These are phyloP conservation scores for Alternaria solani DNA, from an alignment of 2,329 filamentous ascomycete species.

Conservation along the genomic window DNA sequence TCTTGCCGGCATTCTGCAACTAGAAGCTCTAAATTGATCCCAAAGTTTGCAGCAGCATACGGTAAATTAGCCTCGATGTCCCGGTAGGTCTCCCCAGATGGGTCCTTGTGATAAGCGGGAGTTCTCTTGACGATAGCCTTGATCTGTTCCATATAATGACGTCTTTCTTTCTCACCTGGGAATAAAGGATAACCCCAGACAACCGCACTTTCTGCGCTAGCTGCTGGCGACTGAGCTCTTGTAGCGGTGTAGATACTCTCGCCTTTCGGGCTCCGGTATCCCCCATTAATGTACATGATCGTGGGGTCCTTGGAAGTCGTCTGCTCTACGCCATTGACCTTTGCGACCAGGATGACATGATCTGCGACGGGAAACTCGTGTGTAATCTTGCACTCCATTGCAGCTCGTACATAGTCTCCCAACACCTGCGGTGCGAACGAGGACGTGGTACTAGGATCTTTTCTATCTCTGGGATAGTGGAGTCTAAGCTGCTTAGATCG, in stretches of 20 bases:
- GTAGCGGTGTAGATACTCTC: constrained; percentile 3
- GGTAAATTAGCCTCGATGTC: constrained; percentile 17
- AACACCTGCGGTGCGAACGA: constrained; percentile 29
- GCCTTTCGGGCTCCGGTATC: constrained; percentile 26
- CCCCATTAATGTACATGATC: constrained; percentile 40
- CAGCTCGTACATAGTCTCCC: constrained; percentile 30
- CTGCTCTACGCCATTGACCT: constrained; percentile 37
- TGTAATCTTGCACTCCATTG: constrained; percentile 48
- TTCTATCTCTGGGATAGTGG: constrained; percentile 13
- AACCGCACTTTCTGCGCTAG: constrained; percentile 1
- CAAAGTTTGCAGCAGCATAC: constrained; percentile 21
- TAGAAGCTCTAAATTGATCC: constrained; percentile 23
- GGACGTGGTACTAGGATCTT: not conserved
- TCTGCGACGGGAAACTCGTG: constrained; percentile 54
- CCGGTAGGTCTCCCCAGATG: constrained; percentile 1
- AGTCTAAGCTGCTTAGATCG: constrained; percentile 20
- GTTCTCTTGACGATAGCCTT: constrained; percentile 23
- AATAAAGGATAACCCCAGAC: constrained; percentile 30
- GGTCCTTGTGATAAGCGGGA: constrained; percentile 10
- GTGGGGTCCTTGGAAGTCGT: constrained; percentile 12
- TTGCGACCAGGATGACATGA: constrained; percentile 58
- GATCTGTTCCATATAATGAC: constrained; percentile 24
- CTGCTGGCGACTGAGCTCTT: not conserved
- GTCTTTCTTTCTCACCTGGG: constrained; percentile 29
- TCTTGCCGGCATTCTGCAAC: constrained; percentile 18